These are phyloP conservation scores for Zygoascus bituminiphila DNA, from an alignment of 805 yeast genomes.

Conservation along the genomic window DNA sequence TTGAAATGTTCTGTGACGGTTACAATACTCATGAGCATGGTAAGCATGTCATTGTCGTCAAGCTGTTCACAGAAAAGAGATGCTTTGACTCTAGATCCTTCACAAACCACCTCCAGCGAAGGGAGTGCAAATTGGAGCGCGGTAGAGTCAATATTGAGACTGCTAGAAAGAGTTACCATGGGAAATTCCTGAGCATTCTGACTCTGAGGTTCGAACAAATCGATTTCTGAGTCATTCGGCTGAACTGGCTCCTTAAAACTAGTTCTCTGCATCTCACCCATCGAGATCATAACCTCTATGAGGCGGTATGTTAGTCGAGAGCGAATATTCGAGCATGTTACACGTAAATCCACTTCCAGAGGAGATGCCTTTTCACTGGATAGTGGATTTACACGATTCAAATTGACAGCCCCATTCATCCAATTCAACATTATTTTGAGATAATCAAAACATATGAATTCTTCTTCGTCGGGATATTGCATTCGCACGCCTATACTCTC, in stretches of 20 bases:
- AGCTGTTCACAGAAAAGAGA: not conserved
- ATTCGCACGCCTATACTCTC: slow-evolving; percentile 28
- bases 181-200: not conserved
- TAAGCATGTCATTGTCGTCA: not conserved
- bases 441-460: slow-evolving; percentile 28
- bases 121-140: not conserved
- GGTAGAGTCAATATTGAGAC: not conserved
- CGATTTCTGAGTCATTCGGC: no score
- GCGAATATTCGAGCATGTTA: not conserved
- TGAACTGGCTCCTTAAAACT: no score
- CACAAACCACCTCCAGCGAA: not conserved
- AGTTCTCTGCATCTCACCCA: no score
- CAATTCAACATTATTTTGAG: slow-evolving; percentile 20
- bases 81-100: not conserved
- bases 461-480: slow-evolving; percentile 26
- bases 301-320: not conserved
- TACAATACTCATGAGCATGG: not conserved
- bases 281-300: not conserved
- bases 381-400: not conserved
- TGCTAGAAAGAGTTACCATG: not conserved
- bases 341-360: not conserved
- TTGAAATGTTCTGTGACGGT: not conserved
- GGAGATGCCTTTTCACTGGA: not conserved
- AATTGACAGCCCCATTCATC: not conserved
- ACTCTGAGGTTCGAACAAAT: no score